Evolutionary conservation across 306 rosid species (phyloP), one percentile per base, ranked within the genome.

Genomic region (Boehmeria nivea): DNA sequence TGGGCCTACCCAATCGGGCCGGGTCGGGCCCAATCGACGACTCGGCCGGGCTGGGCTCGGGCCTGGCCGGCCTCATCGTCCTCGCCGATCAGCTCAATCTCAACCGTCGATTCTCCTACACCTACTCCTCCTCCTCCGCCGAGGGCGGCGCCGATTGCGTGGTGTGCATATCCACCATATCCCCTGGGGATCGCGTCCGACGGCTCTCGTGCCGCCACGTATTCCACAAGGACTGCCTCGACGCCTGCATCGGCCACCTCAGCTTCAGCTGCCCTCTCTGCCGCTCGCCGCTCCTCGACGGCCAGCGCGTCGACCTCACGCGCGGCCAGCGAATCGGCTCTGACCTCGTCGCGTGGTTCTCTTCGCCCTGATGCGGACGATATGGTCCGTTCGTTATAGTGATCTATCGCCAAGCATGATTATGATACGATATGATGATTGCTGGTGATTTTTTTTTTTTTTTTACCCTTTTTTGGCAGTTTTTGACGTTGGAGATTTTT

Each of bases 221-320:
- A 0, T 91, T 87, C 70, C 98, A 91, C 71, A 78, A 74, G 61
- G 67, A 67, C 15, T 91, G 98, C 72, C 78, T 91, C 57, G 88
- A 91, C 21, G 88, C 79, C 0, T 91, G 98, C 89, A 88, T 91
- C 16, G 76, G 66, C 36, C 85, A 79, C 34, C 72, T 70, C 66
- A 86, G 84, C 58, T 84, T 91, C 66, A 91, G 61, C 61, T 91
- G 98, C 59, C 98, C 98, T 3, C 62, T 84, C 34, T 91, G 98
- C 57, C 98, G 98, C 25, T 74, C 73, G 5, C 71, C 91, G 0
- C 76, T 84, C 10, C 18, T 77, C 12, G n/a, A n/a, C n/a, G n/a
- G 60, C 0, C 71, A 77, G 67, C 75, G 83, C 88, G 83, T 89
- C 8, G 67, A 66, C 0, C 25, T 67, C 71, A 71, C 78, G 26